phyloP scores from a whole-genome alignment of 306 rosid species.

The Rosa chinensis region DNA sequence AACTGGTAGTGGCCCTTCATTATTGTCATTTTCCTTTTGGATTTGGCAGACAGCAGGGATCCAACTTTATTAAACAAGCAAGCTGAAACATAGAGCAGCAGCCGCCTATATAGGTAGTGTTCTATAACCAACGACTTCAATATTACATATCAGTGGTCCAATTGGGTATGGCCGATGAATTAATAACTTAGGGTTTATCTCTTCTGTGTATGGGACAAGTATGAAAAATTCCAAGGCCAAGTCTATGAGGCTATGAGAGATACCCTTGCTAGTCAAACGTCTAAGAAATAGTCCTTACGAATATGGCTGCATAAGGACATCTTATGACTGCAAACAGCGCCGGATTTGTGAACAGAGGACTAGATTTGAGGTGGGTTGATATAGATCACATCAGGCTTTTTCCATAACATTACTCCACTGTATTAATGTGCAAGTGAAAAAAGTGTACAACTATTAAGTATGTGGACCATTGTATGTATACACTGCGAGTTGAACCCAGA shows the following conservation, averaged over 20 bases:
- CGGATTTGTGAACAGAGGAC: neutral
- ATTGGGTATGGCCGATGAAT: neutral
- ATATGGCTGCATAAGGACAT: neutral
- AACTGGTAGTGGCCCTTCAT: constrained; percentile 6
- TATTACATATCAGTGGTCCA: constrained; percentile 1
- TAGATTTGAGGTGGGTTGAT: neutral
- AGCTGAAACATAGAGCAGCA: constrained; percentile 7
- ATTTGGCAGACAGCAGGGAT: neutral
- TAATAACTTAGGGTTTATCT: neutral
- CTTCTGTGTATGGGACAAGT: neutral
- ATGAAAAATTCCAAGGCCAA: neutral
- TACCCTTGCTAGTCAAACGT: neutral
- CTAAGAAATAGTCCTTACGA: neutral
- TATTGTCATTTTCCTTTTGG: constrained; percentile 2
- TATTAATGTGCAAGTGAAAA: neutral
- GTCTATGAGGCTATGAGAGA: neutral
- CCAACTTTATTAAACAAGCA: constrained; percentile 4
- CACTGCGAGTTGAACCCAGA: neutral
- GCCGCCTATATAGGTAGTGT: neutral
- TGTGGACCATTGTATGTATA: constrained; percentile 1
- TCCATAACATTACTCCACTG: neutral
- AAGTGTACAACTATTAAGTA: neutral
- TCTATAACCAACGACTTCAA: neutral
- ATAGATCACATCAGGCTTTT: neutral
- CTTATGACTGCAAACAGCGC: constrained; percentile 6